phyloP scores from a whole-genome alignment of 2,329 filamentous ascomycete genomes.

The Camillea tinctor region DNA sequence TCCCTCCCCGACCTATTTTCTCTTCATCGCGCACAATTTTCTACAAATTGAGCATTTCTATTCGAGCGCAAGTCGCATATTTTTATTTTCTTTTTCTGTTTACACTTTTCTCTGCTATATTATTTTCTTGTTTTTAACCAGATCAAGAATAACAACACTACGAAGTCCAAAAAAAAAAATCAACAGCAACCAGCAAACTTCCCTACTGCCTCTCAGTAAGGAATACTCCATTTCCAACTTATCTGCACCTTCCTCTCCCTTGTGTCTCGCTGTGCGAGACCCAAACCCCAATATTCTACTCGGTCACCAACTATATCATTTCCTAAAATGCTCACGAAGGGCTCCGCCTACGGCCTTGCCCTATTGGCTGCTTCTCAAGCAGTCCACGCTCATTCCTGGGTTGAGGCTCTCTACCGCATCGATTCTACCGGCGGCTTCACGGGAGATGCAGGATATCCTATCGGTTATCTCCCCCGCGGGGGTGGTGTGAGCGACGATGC shows the following conservation, averaged over 20 bases:
- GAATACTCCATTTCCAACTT: not conserved
- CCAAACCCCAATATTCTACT: constrained; percentile 1
- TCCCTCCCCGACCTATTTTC: constrained; percentile 4
- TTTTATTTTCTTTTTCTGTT: not conserved
- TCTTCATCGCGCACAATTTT: not conserved
- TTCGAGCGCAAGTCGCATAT: not conserved
- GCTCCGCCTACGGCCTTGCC: constrained; percentile 15
- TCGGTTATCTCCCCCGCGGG: constrained; percentile 63
- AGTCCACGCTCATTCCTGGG: constrained; percentile 70
- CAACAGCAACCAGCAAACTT: not conserved
- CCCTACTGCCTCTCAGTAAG: constrained; percentile 3
- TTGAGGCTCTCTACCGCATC: constrained; percentile 73
- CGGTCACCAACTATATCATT: constrained; percentile 1
- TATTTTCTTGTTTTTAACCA: not conserved
- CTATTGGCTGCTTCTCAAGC: constrained; percentile 33
- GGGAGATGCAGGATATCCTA: constrained; percentile 70
- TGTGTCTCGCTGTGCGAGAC: constrained; percentile 27
- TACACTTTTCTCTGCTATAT: no score
- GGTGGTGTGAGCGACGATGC: constrained; percentile 55
- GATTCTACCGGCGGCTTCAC: constrained; percentile 71
- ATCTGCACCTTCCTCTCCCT: constrained; percentile 4
- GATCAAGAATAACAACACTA: not conserved
- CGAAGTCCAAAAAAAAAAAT: not conserved
- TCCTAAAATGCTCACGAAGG: constrained; percentile 20
- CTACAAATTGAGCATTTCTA: not conserved